These are phyloP conservation scores for Ramularia endophylla DNA, from an alignment of 2,329 filamentous ascomycete genomes.

Conservation along the genomic window DNA sequence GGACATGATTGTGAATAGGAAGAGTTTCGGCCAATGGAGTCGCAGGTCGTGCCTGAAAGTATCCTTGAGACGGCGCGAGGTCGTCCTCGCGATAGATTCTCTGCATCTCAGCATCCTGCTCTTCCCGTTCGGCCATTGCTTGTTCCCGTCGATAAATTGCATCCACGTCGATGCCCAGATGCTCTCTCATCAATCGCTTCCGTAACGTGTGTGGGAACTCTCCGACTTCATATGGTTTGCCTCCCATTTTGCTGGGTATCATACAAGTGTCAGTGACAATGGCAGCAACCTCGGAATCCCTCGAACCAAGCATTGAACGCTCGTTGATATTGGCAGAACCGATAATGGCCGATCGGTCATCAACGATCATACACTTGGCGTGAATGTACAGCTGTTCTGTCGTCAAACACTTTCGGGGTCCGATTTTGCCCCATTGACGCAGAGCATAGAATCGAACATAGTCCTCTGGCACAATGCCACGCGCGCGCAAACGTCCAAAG, in stretches of 20 bases:
- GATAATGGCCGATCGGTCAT: slow-evolving; percentile 88
- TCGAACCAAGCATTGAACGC: slow-evolving; percentile 83
- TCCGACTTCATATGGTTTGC: slow-evolving; percentile 80
- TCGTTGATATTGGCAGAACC: slow-evolving; percentile 99
- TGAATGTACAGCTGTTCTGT: slow-evolving; percentile 98
- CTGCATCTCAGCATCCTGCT: slow-evolving; percentile 55
- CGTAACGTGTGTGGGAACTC: slow-evolving; percentile 90
- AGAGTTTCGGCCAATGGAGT: slow-evolving; percentile 22
- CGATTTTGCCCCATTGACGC: slow-evolving; percentile 86
- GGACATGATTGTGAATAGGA: no score
- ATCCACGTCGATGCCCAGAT: slow-evolving; percentile 92
- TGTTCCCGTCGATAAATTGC: slow-evolving; percentile 52
- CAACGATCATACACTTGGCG: slow-evolving; percentile 92
- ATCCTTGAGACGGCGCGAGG: slow-evolving; percentile 14
- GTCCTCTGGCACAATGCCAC: slow-evolving; percentile 84
- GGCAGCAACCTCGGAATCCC: slow-evolving; percentile 88
- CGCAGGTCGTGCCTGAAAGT: slow-evolving; percentile 30
- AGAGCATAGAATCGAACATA: slow-evolving; percentile 95
- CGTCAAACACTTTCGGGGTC: slow-evolving; percentile 71
- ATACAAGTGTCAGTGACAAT: slow-evolving; percentile 90
- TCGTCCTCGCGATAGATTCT: slow-evolving; percentile 29
- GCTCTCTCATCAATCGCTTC: slow-evolving; percentile 91
- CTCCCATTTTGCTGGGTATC: slow-evolving; percentile 86
- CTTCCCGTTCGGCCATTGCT: slow-evolving; percentile 34
- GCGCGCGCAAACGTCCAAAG: slow-evolving; percentile 73